Percentiles rank a stretch among this genome's conserved stretches.
These are phyloP conservation scores for Pseudodiploospora longispora DNA, from an alignment of 2,329 filamentous ascomycete species.

Conservation along the genomic window DNA sequence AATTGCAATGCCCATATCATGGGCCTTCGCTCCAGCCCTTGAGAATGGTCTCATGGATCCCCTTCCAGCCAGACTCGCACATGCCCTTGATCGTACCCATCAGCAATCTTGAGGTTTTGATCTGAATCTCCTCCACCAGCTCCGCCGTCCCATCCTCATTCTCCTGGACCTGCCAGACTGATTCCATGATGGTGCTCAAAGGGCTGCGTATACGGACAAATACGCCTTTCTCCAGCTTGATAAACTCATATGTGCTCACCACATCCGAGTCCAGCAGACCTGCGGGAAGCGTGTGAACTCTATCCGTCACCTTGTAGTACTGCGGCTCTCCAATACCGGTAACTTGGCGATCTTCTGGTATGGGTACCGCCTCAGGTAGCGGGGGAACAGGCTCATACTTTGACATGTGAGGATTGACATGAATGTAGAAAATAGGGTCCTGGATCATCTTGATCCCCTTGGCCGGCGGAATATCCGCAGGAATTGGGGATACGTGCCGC, in stretches of 20 bases:
- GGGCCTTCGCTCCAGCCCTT: slow-evolving; percentile 16
- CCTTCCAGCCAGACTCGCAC: slow-evolving; percentile 42
- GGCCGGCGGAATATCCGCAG: slow-evolving; percentile 24
- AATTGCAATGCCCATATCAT: slow-evolving; percentile 1
- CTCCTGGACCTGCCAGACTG: slow-evolving; percentile 37
- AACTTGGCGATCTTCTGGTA: slow-evolving; percentile 20
- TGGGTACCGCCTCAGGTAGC: slow-evolving; percentile 18
- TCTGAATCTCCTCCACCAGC: slow-evolving; percentile 41
- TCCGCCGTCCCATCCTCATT: slow-evolving; percentile 25
- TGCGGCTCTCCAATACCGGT: slow-evolving; percentile 20
- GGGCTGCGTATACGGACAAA: slow-evolving; percentile 45
- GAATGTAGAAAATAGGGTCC: slow-evolving; percentile 43
- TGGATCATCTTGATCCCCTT: slow-evolving; percentile 39
- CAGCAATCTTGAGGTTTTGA: slow-evolving; percentile 42
- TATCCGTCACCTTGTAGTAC: slow-evolving; percentile 41
- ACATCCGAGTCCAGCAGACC: slow-evolving; percentile 48
- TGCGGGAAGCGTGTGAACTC: slow-evolving; percentile 43
- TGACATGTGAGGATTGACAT: slow-evolving; percentile 43
- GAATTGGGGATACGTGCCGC: slow-evolving; percentile 35
- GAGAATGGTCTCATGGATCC: slow-evolving; percentile 42
- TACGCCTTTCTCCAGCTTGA: slow-evolving; percentile 38
- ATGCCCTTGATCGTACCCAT: slow-evolving; percentile 40
- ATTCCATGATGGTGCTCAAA: slow-evolving; percentile 45
- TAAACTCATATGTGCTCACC: slow-evolving; percentile 46
- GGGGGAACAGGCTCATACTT: slow-evolving; percentile 30